Evolutionary conservation across 768 basidiomycete genomes (phyloP).

Genomic region (Mycena metata): DNA sequence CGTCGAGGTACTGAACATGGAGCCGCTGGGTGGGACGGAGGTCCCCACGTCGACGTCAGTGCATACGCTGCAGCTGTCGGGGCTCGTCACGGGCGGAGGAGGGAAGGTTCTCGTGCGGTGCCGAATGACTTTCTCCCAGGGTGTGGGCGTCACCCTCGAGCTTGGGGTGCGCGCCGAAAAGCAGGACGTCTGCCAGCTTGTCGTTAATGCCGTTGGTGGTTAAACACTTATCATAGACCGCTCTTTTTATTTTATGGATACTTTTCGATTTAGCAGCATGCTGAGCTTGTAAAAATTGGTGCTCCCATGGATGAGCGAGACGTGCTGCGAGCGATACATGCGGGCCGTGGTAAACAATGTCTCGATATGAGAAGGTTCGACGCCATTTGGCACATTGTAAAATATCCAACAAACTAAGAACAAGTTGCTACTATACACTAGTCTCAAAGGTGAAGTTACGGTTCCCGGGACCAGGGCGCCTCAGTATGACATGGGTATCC

Average conservation of each 20-base stretch:
- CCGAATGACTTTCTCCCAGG: slow-evolving; percentile 94
- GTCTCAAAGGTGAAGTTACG: too few relatives aligned
- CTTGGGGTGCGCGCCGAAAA: slow-evolving; percentile 92
- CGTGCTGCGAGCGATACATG: too few relatives aligned
- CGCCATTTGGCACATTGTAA: too few relatives aligned
- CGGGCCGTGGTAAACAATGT: too few relatives aligned
- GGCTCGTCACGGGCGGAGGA: slow-evolving; percentile 90
- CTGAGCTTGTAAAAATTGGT: background rate
- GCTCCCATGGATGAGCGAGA: too few relatives aligned
- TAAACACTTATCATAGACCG: slow-evolving; percentile 43
- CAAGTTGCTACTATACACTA: too few relatives aligned
- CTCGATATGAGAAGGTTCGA: too few relatives aligned
- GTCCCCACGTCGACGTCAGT: slow-evolving; percentile 84
- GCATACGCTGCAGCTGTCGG: slow-evolving; percentile 95
- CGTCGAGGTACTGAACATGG: slow-evolving; percentile 97
- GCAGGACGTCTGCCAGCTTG: slow-evolving; percentile 86
- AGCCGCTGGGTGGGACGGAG: slow-evolving; percentile 93
- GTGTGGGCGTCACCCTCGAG: slow-evolving; percentile 94
- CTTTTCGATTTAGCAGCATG: background rate
- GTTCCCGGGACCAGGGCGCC: too few relatives aligned
- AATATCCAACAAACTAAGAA: too few relatives aligned
- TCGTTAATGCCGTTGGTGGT: slow-evolving; percentile 90
- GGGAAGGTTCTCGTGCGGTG: slow-evolving; percentile 96
- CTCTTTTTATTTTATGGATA: slow-evolving; percentile 9
- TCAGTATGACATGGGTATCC: too few relatives aligned